Evolutionary conservation across 2,329 filamentous ascomycete genomes (phyloP).

Genomic region (Sporothrix sp.): DNA sequence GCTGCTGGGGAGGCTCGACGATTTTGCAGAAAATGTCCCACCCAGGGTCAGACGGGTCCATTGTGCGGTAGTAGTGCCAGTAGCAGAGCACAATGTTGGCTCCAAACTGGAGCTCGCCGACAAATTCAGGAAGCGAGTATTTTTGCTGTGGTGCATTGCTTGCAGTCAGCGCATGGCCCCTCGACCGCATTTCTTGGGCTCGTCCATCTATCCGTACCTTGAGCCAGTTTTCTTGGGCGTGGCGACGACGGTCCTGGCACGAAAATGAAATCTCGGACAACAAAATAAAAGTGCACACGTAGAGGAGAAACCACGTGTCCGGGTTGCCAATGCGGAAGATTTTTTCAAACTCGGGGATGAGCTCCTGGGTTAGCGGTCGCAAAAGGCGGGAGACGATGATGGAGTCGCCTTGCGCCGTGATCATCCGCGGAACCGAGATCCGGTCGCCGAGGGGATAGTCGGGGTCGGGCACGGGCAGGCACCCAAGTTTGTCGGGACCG

Average conservation of each 20-base stretch:
- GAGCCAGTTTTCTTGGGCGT: conserved; percentile 29
- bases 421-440: conserved; percentile 35
- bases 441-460: conserved; percentile 29
- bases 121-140: conserved; percentile 32
- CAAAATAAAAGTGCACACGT: conserved; percentile 33
- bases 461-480: conserved; percentile 27
- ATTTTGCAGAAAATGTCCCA: conserved; percentile 19
- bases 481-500: conserved; percentile 32
- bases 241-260: conserved; percentile 33
- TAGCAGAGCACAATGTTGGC: conserved; percentile 37
- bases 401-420: conserved; percentile 37
- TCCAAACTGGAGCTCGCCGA: conserved; percentile 35
- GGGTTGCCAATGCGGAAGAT: conserved; percentile 28
- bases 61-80: conserved; percentile 42
- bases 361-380: conserved; percentile 23
- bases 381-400: conserved; percentile 31
- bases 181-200: too few species aligned
- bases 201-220: too few species aligned
- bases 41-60: conserved; percentile 24
- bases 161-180: neutral
- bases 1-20: conserved; percentile 1
- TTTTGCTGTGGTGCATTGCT: conserved; percentile 19
- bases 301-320: conserved; percentile 28
- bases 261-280: conserved; percentile 33
- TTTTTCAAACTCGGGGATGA: conserved; percentile 29